Evolutionary conservation across 768 basidiomycete genomes (phyloP), one percentile per base, ranked within the genome.

Genomic region (Cystofilobasidium capitatum): DNA sequence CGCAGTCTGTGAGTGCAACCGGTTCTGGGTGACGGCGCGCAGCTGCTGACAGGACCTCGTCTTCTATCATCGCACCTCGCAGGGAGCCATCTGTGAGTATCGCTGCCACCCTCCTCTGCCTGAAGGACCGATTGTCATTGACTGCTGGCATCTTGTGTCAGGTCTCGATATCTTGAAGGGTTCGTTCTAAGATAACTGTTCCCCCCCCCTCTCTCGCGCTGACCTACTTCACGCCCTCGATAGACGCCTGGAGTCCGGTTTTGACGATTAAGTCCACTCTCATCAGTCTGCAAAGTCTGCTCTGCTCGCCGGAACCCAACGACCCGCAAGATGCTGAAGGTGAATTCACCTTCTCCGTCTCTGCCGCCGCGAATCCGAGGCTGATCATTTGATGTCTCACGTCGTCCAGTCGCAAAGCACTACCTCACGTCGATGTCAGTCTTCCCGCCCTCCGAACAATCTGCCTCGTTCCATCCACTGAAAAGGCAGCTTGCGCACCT

Each of bases 281-380:
- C 73, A 93, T 98, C 75, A 93, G 91, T 2, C 82, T 98, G 17
- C 94, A 97, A 76, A 90, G 88, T 44, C 81, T 97, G 29, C 81
- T 98, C 22, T 94, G 91, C 77, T 88, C 87, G 12, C 94, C 94
- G 0, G 91, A 96, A 75, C 93, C 94, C 10, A 89, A 88, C 70
- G 94, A 97, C 75, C 94, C 93, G 0, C 93, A 97, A 78, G 94
- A 98, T 74, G 94, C 93, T 0, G 92, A 98, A 78, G 79, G 79
- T 78, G 54, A 33, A 74, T 71, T 20, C 39, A 6, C 60, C 16
- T 31, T 37, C 58, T 17, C 33, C 33, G 17, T 22, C 13, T 33
- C 29, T 6, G 42, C 20, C 40, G 40, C 22, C 9, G 20, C 16
- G 64, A 6, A 33, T 26, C 69, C 16, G 13, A 49, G 31, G 20